Conservation (phyloP, 2,329 filamentous ascomycete genomes). For the Zymoseptoria passerinii region DNA sequence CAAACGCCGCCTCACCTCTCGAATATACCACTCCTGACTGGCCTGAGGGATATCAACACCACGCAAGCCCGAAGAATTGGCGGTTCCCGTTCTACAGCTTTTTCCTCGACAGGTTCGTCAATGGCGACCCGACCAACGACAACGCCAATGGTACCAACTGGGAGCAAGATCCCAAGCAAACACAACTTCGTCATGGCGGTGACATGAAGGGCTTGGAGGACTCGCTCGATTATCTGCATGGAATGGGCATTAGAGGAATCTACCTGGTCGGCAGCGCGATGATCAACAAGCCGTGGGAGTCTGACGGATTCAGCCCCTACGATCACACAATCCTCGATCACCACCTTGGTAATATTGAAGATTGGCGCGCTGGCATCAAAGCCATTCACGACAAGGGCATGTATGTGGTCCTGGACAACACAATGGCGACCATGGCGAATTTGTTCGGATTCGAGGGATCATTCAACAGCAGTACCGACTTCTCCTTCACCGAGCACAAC, state of each 20-base stretch:
- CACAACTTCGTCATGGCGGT: conserved; percentile 56
- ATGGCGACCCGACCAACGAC: conserved; percentile 57
- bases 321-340: conserved; percentile 57
- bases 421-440: conserved; percentile 56
- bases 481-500: conserved; percentile 48
- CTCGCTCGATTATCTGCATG: conserved; percentile 56
- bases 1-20: conserved; percentile 46
- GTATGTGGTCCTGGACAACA: conserved; percentile 61
- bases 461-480: conserved; percentile 51
- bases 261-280: conserved; percentile 57
- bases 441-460: conserved; percentile 55
- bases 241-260: conserved; percentile 54
- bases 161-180: conserved; percentile 53
- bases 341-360: conserved; percentile 52
- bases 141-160: conserved; percentile 53
- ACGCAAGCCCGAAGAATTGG: conserved; percentile 53
- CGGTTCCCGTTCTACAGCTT: conserved; percentile 58
- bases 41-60: conserved; percentile 39
- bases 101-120: conserved; percentile 56
- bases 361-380: conserved; percentile 50
- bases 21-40: conserved; percentile 46
- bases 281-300: conserved; percentile 57
- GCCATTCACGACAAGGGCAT: conserved; percentile 56
- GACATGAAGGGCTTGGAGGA: conserved; percentile 51
- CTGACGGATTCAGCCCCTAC: conserved; percentile 49